Conservation (phyloP, 257 asterid species). For the Solanum tacnaense region DNA sequence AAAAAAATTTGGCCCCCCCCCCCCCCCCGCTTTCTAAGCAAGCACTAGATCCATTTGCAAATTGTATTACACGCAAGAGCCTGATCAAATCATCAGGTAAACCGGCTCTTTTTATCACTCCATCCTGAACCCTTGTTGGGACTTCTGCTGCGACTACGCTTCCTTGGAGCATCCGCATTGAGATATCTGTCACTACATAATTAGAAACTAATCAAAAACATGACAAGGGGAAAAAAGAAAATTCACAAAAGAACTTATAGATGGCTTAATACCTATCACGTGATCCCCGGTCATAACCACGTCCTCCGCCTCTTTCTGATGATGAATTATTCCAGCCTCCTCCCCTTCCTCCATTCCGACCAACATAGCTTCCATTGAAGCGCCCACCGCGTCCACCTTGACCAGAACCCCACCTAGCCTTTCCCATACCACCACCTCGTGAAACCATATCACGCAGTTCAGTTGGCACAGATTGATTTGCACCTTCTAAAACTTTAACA, state of each 20-base stretch:
- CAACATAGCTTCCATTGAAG: constrained; percentile 12
- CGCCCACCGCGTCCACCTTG: constrained; percentile 42
- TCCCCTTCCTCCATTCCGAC: constrained; percentile 46
- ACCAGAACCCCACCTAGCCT: constrained; percentile 67
- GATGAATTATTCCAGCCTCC: constrained; percentile 21
- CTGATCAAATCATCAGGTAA: constrained; percentile 37
- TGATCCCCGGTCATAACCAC: constrained; percentile 32
- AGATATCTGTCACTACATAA: constrained; percentile 27
- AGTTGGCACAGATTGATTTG: constrained; percentile 50
- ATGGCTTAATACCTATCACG: constrained; percentile 34
- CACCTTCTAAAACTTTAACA: constrained; percentile 65
- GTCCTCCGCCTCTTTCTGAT: constrained; percentile 25
- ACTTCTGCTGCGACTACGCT: constrained; percentile 47
- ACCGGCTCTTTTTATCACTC: constrained; percentile 46
- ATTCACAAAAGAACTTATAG: background rate
- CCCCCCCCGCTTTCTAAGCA: constrained; percentile 7
- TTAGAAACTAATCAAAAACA: background rate
- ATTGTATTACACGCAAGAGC: background rate
- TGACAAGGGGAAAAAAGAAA: background rate
- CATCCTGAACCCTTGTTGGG: constrained; percentile 39
- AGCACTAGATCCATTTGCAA: constrained; percentile 12
- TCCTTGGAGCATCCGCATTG: constrained; percentile 19
- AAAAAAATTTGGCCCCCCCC: too few species aligned
- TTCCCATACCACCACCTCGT: constrained; percentile 65
- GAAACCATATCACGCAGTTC: constrained; percentile 58